These are phyloP conservation scores for Gloeostereum incarnatum DNA, from an alignment of 768 basidiomycete genomes.

Conservation along the genomic window DNA sequence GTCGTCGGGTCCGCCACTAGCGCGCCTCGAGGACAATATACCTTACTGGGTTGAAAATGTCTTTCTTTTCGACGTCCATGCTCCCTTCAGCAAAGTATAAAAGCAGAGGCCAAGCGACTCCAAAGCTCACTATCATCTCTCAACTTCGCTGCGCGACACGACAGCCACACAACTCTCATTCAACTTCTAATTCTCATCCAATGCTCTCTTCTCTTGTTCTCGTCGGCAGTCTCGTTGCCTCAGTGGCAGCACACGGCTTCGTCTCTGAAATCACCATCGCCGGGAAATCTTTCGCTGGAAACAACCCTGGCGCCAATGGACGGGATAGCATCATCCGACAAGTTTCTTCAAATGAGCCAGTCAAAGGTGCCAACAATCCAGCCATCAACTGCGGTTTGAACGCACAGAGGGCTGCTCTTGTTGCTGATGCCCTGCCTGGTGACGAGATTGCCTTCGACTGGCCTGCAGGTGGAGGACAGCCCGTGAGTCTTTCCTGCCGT, in stretches of 20 bases:
- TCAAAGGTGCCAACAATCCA: constrained; percentile 47
- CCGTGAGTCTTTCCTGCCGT: constrained; percentile 16
- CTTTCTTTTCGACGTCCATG: too few relatives aligned
- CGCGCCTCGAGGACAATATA: too few relatives aligned
- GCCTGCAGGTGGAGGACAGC: constrained; percentile 33
- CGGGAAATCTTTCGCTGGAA: constrained; percentile 27
- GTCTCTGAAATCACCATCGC: constrained; percentile 28
- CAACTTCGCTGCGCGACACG: too few relatives aligned
- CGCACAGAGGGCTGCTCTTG: constrained; percentile 37
- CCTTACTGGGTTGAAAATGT: too few relatives aligned
- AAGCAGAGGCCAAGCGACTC: too few relatives aligned
- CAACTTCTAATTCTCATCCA: too few relatives aligned
- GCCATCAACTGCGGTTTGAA: constrained; percentile 52
- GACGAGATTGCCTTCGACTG: constrained; percentile 47
- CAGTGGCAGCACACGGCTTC: constrained; percentile 36
- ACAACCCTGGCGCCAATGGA: constrained; percentile 15
- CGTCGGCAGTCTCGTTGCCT: constrained; percentile 14
- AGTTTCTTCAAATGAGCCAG: constrained; percentile 25
- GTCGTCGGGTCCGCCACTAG: too few relatives aligned
- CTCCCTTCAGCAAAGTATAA: too few relatives aligned
- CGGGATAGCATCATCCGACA: constrained; percentile 30
- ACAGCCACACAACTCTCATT: too few relatives aligned
- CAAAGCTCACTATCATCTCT: too few relatives aligned
- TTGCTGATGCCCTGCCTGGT: constrained; percentile 52
- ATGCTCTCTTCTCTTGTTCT: neutral